Evolutionary conservation across 148 eudicot genomes (phyloP), one percentile per base, ranked within the genome.

Genomic region (Heliamphora exappendiculata): DNA sequence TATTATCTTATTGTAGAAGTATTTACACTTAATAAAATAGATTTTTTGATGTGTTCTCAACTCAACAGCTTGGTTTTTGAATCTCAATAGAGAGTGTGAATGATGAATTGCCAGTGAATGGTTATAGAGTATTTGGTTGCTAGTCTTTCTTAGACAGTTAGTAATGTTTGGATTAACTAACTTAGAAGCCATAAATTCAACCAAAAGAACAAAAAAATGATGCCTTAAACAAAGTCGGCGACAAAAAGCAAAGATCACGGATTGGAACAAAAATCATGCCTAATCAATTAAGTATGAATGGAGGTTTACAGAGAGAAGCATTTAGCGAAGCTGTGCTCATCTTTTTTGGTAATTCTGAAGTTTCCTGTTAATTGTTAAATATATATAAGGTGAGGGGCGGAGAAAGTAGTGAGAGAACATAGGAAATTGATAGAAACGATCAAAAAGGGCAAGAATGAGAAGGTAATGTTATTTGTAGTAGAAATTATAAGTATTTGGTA

Each of bases 381-480:
- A 45, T 12, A 62, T 2, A 17, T 54, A 36, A 6, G 31, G 42
- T 8, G 37, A 10, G 50, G 9, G 68, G 20, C 20, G 50, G 17
- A 45, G 19, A 4, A 41, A 24, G 24, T 5, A 22, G n/a, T 37
- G 76, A 65, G 70, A n/a, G n/a, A n/a, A n/a, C n/a, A n/a, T n/a
- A n/a, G n/a, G n/a, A 58, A 77, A 50, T 34, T n/a, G 22, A 36
- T 19, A 33, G 51, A 28, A 34, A 20, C 7, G 50, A 73, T 37
- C 4, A 39, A 45, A 12, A 26, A 44, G n/a, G 1, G 42, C 33
- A 82, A 81, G 86, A 80, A 75, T 67, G 76, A 87, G 87, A 89
- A 83, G 78, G 11, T 82, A n/a, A 87, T 86, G 83, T 72, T 72
- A 89, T 70, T n/a, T n/a, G n/a, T n/a, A n/a, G n/a, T n/a, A n/a